phyloP scores from a whole-genome alignment of 2,329 filamentous ascomycete species.

The Epichloe sp. region DNA sequence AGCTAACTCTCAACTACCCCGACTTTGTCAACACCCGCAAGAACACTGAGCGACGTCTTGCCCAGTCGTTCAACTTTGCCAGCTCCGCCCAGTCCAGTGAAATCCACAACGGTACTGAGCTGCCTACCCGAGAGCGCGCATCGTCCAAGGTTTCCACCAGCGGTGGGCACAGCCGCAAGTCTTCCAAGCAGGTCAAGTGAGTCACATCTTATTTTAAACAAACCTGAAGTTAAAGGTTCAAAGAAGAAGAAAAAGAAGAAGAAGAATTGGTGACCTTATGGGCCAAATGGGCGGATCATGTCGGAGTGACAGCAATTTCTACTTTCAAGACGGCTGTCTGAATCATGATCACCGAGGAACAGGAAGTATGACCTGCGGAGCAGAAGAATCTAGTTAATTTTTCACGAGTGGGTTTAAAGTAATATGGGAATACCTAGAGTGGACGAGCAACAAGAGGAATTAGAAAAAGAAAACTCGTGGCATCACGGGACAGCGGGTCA shows the following conservation, averaged over 20 bases:
- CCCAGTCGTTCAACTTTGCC: conserved; percentile 30
- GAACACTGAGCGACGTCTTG: conserved; percentile 38
- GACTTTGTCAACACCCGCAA: conserved; percentile 79
- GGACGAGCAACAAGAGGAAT: neutral
- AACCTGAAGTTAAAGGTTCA: neutral
- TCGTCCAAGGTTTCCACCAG: conserved; percentile 19
- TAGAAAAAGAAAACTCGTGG: neutral
- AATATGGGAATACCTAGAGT: conserved; percentile 1
- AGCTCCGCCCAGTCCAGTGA: conserved; percentile 22
- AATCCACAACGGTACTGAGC: conserved; percentile 11
- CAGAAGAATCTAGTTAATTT: neutral
- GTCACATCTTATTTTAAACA: neutral
- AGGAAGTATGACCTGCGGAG: neutral
- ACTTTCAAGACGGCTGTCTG: neutral
- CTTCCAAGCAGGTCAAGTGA: conserved; percentile 22
- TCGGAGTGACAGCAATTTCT: neutral
- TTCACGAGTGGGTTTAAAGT: neutral
- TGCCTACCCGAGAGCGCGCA: conserved; percentile 24
- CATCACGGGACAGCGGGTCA: neutral
- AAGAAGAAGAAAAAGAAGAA: neutral
- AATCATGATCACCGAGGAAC: neutral
- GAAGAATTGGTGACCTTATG: neutral
- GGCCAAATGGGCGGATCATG: neutral
- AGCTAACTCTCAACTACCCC: conserved; percentile 91
- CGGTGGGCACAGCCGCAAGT: conserved; percentile 18